Conservation (phyloP, 805 yeast genomes). For the Monosporozyma siamensis region DNA sequence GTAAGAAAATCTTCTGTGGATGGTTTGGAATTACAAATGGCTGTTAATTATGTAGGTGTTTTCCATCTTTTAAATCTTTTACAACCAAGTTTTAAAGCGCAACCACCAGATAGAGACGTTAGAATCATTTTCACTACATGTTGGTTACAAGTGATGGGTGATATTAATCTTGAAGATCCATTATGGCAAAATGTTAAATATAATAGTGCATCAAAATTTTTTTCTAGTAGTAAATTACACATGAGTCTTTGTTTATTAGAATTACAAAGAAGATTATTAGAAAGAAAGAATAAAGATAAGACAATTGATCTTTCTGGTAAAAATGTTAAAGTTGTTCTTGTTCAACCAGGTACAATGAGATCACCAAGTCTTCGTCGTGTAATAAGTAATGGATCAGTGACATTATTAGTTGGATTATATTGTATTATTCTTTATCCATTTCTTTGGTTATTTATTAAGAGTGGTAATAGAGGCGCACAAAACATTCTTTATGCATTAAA, state of each 20-base stretch:
- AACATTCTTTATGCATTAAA: slow-evolving; percentile 56
- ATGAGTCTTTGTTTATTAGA: slow-evolving; percentile 69
- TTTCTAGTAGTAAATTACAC: slow-evolving; percentile 75
- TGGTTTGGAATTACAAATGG: slow-evolving; percentile 81
- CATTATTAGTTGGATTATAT: slow-evolving; percentile 51
- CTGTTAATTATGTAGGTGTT: slow-evolving; percentile 72
- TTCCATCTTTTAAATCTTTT: slow-evolving; percentile 71
- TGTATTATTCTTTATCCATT: slow-evolving; percentile 61
- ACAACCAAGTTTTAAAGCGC: slow-evolving; percentile 76
- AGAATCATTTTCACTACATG: slow-evolving; percentile 74
- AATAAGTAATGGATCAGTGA: slow-evolving; percentile 63
- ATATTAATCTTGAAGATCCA: slow-evolving; percentile 51
- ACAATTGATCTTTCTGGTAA: slow-evolving; percentile 34
- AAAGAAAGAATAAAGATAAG: slow-evolving; percentile 43
- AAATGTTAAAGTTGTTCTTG: slow-evolving; percentile 61
- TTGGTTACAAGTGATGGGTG: slow-evolving; percentile 64
- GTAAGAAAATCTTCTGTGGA: slow-evolving; percentile 62
- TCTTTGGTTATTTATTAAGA: slow-evolving; percentile 73
- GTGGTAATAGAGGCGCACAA: slow-evolving; percentile 73
- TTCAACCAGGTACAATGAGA: slow-evolving; percentile 89
- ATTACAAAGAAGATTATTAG: slow-evolving; percentile 59
- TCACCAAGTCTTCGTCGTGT: slow-evolving; percentile 77
- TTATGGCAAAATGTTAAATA: slow-evolving; percentile 53
- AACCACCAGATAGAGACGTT: slow-evolving; percentile 93
- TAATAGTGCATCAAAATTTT: slow-evolving; percentile 60